Conservation (phyloP, 495 filamentous ascomycete genomes). For the Podospora didyma region DNA sequence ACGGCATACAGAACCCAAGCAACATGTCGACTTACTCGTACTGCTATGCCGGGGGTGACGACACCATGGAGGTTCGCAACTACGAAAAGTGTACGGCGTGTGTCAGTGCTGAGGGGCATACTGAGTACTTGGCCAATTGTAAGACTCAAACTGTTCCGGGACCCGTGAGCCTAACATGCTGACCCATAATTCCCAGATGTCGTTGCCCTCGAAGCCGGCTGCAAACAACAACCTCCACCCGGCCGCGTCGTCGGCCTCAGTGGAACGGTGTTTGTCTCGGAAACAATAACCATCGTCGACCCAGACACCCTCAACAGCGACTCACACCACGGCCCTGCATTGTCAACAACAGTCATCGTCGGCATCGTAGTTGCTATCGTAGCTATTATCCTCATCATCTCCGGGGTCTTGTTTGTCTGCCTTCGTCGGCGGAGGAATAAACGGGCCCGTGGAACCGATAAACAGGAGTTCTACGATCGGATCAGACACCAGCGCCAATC, state of each 20-base stretch:
- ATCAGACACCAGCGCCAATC: conserved; percentile 31
- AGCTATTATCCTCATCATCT: conserved; percentile 25
- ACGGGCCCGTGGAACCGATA: conserved; percentile 25
- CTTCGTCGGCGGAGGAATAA: conserved; percentile 36
- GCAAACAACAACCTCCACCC: conserved; percentile 39
- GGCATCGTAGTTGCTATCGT: conserved; percentile 38
- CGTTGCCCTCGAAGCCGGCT: conserved; percentile 45
- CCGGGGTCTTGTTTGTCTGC: conserved; percentile 33
- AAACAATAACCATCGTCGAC: conserved; percentile 39
- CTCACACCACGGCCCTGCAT: neutral
- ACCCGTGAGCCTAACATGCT: neutral
- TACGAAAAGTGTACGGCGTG: conserved; percentile 36
- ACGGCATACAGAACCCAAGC: conserved; percentile 28
- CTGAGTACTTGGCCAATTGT: conserved; percentile 38
- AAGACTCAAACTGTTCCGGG: conserved; percentile 15
- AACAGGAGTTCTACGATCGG: conserved; percentile 14
- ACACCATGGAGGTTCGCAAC: conserved; percentile 17
- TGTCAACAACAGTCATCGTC: conserved; percentile 32
- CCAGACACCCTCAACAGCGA: conserved; percentile 13
- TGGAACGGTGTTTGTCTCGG: conserved; percentile 43
- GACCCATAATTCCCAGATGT: conserved; percentile 29
- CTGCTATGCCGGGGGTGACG: conserved; percentile 31
- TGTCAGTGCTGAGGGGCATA: conserved; percentile 31
- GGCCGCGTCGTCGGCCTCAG: conserved; percentile 40
- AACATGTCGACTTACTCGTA: conserved; percentile 34